Base-by-base conservation (phyloP, 78 protist genomes). In the Dictyostelium purpureum region DNA sequence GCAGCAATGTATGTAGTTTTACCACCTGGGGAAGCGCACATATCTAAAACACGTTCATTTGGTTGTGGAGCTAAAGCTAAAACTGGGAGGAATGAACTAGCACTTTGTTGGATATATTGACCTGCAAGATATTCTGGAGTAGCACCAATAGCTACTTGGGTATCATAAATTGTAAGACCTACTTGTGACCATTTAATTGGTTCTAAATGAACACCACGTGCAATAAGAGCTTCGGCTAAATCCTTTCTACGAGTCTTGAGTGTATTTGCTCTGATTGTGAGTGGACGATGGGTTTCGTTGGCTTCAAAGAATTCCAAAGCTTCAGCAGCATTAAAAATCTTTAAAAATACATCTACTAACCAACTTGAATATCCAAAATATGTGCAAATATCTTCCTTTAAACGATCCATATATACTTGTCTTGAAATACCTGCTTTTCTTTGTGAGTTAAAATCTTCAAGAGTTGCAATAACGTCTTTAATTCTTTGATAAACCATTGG, bases 11-110 rank as follows among this genome's bases (percentile, higher is more conserved):
- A 94, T 6, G 99, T 88, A 0, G 99, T 98, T 97, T 99, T 99
- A 57, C 99, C 99, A 63, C 99, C 99, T 5, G 99, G 99, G 7
- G 99, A 99, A 1, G 99, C 98, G 2, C 97, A 78, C 99, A 99
- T 96, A 83, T 99, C 99, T 14, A 99, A 96, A 24, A 98, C 80
- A 21, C 89, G 87, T 90, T 98, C 99, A 33, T 65, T 24, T 38
- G 88, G 98, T 61, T 94, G 97, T 11, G 99, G 99, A 2, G 76
- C 99, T 26, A 98, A 82, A 5, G 99, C 99, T 59, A 98, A 79
- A 21, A 98, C 99, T 4, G 99, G 99, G 10, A 98, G 65, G 95
- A 98, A 96, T 2, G 99, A 99, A 9, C 99, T 78, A 19, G 99
- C 99, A 40, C 95, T 56, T 93, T 99, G 99, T 28, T 79, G 90